Percentiles rank a stretch among this genome's conserved stretches.
phyloP scores from a whole-genome alignment of 1,284 basidiomycete species.

The Psilocybe mexicana region DNA sequence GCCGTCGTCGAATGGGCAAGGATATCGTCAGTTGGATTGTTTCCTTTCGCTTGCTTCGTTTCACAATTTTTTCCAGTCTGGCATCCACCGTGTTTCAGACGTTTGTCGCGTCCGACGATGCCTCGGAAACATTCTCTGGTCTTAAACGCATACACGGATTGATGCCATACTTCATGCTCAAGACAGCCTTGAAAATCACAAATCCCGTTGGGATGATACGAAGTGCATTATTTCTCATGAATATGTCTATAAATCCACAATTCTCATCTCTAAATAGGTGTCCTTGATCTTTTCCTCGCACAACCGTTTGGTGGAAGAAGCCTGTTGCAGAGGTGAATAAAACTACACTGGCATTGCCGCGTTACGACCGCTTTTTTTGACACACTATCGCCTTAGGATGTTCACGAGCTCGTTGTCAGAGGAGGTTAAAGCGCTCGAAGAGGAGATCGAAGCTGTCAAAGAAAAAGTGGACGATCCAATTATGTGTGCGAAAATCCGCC shows the following conservation, averaged over 20 bases:
- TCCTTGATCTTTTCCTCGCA: slow-evolving; percentile 96
- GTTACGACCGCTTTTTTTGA: not conserved
- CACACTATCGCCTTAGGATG: slow-evolving; percentile 62
- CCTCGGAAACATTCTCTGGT: slow-evolving; percentile 85
- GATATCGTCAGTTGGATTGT: slow-evolving; percentile 74
- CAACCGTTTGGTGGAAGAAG: slow-evolving; percentile 95
- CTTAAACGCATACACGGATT: slow-evolving; percentile 94
- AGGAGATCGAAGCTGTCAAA: slow-evolving; percentile 84
- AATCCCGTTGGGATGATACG: slow-evolving; percentile 98
- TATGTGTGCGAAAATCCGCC: slow-evolving; percentile 86
- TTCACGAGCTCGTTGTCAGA: slow-evolving; percentile 91
- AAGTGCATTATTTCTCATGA: slow-evolving; percentile 31
- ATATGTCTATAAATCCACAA: not conserved
- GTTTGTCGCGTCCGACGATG: slow-evolving; percentile 91
- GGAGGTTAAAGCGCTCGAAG: slow-evolving; percentile 82
- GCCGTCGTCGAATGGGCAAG: slow-evolving; percentile 96
- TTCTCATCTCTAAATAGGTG: slow-evolving; percentile 36
- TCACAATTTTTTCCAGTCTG: slow-evolving; percentile 45
- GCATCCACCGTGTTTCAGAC: slow-evolving; percentile 96
- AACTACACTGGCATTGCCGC: not conserved
- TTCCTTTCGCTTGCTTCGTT: slow-evolving; percentile 7
- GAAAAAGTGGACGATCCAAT: slow-evolving; percentile 88
- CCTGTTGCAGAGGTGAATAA: slow-evolving; percentile 76
- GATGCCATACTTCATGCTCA: slow-evolving; percentile 98
- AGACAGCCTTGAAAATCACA: slow-evolving; percentile 88